These are phyloP conservation scores for Glycine soja DNA, from an alignment of 306 rosid species.

Conservation along the genomic window DNA sequence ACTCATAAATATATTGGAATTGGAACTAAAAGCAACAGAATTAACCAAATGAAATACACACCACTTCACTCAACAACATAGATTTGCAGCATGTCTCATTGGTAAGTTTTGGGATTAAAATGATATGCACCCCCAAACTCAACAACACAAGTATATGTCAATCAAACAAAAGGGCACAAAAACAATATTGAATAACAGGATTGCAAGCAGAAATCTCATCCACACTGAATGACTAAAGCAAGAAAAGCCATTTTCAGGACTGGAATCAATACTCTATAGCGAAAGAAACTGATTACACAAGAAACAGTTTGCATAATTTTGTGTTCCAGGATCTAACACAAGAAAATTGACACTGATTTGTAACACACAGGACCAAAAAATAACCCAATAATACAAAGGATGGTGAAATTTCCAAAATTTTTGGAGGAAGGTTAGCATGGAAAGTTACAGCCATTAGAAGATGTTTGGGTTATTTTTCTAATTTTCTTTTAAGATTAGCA, in stretches of 20 bases:
- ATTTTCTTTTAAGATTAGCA: background rate
- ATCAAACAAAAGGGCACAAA: constrained; percentile 12
- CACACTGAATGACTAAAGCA: constrained; percentile 5
- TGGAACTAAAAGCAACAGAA: constrained; percentile 27
- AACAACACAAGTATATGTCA: constrained; percentile 38
- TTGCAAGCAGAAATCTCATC: constrained; percentile 22
- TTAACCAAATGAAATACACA: constrained; percentile 31
- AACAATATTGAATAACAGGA: constrained; percentile 20
- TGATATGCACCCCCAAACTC: constrained; percentile 31
- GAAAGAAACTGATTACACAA: background rate
- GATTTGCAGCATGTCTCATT: constrained; percentile 17
- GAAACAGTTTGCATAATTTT: background rate
- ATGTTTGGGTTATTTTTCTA: background rate
- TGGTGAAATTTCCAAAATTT: background rate
- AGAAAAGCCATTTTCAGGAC: background rate
- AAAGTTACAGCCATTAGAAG: constrained; percentile 3
- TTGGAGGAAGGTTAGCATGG: background rate
- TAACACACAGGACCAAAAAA: background rate
- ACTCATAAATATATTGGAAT: constrained; percentile 30
- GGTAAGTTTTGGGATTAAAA: constrained; percentile 37
- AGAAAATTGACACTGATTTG: background rate
- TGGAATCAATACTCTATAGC: background rate
- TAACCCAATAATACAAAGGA: background rate
- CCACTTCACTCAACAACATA: constrained; percentile 38
- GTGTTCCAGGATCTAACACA: constrained; percentile 10